Percentiles rank a stretch among this genome's conserved stretches.
These are phyloP conservation scores for Suhomyces bokatorum DNA, from an alignment of 1,139 yeast genomes.

Conservation along the genomic window DNA sequence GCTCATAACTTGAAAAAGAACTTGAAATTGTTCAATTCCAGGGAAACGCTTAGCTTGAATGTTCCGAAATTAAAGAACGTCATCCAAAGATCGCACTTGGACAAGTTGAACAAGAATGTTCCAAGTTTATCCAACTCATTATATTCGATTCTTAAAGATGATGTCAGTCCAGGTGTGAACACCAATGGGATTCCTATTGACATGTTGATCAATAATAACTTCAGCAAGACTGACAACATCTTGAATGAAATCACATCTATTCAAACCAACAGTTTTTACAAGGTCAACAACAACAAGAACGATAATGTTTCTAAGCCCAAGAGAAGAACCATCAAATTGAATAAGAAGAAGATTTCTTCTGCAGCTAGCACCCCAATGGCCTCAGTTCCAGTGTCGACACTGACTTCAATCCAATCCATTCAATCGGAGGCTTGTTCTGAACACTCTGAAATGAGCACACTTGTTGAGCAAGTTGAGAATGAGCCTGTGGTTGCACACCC, in stretches of 20 bases:
- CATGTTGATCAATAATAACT: constrained; percentile 31
- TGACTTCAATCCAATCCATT: constrained; percentile 4
- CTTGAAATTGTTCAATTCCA: constrained; percentile 68
- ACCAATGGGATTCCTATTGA: constrained; percentile 43
- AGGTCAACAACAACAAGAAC: constrained; percentile 29
- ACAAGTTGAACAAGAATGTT: constrained; percentile 38
- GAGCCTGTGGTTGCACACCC: constrained; percentile 25
- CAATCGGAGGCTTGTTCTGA: constrained; percentile 6
- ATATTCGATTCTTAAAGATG: constrained; percentile 27
- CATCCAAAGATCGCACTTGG: constrained; percentile 55
- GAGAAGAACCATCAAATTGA: constrained; percentile 49
- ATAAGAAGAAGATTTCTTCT: constrained; percentile 21
- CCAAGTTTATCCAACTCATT: constrained; percentile 45
- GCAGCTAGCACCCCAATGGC: constrained; percentile 1
- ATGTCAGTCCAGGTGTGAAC: constrained; percentile 12
- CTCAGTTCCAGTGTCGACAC: constrained; percentile 5
- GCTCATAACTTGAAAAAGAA: constrained; percentile 63
- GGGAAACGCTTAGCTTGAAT: constrained; percentile 74
- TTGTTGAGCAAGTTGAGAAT: constrained; percentile 10
- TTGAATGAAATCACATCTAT: constrained; percentile 48
- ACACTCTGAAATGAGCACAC: constrained; percentile 18
- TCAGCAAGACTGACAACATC: constrained; percentile 37
- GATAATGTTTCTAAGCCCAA: constrained; percentile 41
- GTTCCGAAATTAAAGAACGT: constrained; percentile 59
- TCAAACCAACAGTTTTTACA: constrained; percentile 46